These are phyloP conservation scores for Trichoderma polysporum DNA, from an alignment of 2,329 filamentous ascomycete species.

Conservation along the genomic window DNA sequence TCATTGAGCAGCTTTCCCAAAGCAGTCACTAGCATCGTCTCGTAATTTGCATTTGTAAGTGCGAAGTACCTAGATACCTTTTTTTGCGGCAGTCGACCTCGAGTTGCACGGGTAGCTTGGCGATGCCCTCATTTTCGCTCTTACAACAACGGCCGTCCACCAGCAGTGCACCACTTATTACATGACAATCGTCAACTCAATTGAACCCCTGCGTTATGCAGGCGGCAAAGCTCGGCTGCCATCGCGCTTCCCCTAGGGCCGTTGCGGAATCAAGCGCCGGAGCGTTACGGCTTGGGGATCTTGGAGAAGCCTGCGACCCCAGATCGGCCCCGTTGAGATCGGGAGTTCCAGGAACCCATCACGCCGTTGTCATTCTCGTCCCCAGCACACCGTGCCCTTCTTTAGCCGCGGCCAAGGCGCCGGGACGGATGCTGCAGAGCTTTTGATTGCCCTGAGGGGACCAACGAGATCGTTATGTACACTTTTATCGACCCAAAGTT, in stretches of 20 bases:
- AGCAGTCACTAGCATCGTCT: background rate
- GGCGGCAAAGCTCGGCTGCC: constrained; percentile 20
- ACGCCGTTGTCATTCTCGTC: constrained; percentile 6
- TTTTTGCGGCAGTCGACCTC: background rate
- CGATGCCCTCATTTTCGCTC: constrained; percentile 18
- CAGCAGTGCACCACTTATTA: background rate
- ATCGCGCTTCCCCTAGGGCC: constrained; percentile 18
- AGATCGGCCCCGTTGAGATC: constrained; percentile 20
- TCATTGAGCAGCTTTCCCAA: constrained; percentile 13
- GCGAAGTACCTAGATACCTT: background rate
- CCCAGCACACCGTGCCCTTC: constrained; percentile 6
- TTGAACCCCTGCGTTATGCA: background rate
- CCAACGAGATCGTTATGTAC: constrained; percentile 2
- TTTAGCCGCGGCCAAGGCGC: constrained; percentile 15
- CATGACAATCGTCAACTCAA: background rate
- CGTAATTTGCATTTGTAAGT: constrained; percentile 1
- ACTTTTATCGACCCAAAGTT: background rate
- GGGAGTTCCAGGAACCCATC: constrained; percentile 20
- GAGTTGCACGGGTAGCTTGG: background rate
- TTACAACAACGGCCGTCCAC: background rate
- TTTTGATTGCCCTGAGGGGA: background rate
- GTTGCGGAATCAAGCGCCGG: constrained; percentile 21
- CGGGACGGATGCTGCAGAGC: constrained; percentile 6
- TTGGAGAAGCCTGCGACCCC: constrained; percentile 17
- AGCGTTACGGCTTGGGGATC: constrained; percentile 21